Evolutionary conservation across 2,329 filamentous ascomycete genomes (phyloP).

Genomic region (Macrophomina phaseolina): DNA sequence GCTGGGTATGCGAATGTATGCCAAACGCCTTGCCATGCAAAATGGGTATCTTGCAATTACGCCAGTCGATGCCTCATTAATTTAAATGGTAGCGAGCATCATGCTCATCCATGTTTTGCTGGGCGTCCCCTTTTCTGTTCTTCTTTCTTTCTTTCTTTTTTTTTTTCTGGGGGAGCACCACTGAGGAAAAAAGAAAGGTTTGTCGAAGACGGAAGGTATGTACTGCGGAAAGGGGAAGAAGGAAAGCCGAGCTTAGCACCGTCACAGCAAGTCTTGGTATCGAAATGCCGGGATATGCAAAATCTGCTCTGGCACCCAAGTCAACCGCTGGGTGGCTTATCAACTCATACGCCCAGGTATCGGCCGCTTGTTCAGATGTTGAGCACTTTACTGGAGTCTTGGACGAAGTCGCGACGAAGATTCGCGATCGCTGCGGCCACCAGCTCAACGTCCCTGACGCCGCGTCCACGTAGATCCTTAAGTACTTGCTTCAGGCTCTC

Average conservation of each 20-base stretch:
- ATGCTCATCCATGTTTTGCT: neutral
- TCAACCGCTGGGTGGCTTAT: neutral
- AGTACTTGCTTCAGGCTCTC: conserved; percentile 45
- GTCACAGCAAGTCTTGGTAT: conserved; percentile 24
- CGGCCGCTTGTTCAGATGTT: conserved; percentile 34
- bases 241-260: conserved; percentile 17
- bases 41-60: conserved; percentile 27
- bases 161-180: neutral
- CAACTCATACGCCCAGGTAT: neutral
- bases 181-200: neutral
- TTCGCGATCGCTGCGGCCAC: conserved; percentile 47
- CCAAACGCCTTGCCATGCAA: conserved; percentile 25
- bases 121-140: neutral
- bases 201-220: neutral
- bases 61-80: conserved; percentile 21
- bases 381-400: conserved; percentile 47
- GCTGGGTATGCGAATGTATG: conserved; percentile 18
- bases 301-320: neutral
- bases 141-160: neutral
- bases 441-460: conserved; percentile 45
- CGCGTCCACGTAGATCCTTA: conserved; percentile 43
- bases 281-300: conserved; percentile 5
- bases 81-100: neutral
- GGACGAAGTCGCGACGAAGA: conserved; percentile 48
- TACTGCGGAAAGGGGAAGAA: neutral